Base-by-base conservation (phyloP, 306 rosid genomes). In the Lithocarpus polystachyus region DNA sequence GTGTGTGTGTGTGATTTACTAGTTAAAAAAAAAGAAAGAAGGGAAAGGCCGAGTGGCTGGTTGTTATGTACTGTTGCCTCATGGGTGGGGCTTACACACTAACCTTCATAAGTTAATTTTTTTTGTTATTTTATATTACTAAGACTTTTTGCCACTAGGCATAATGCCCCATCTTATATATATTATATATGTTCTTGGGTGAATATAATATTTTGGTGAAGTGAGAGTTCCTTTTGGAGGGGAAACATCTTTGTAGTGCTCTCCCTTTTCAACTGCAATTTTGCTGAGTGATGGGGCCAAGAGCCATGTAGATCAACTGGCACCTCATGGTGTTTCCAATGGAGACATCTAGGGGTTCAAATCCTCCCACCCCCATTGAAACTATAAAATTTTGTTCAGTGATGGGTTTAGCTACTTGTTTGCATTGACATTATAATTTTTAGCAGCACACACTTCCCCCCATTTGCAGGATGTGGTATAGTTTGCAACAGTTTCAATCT, bases 401-500 rank as follows among this genome's bases (percentile, higher is more conserved):
- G 45, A 26, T 22, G 54, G 12, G 17, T 71, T 48, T 43, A 17
- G 73, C 51, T 37, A 15, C 45, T 79, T 79, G 76, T 81, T 78
- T 56, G 60, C 56, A 15, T 45, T 8, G 26, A 33, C 71, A 68
- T 79, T 84, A 48, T 69, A 53, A 45, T 55, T 80, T 77, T 86
- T 56, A 40, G 87, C 88, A 68, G 75, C 76, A 82, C 75, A 82
- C 64, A 73, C 68, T 87, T 78, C 75, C 81, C 75, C 81, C 75
- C 22, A 72, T 86, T 86, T 86, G 94, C 97, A 91, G 98, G 96
- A 68, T 85, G 86, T 84, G 86, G 89, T 80, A 72, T 90, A 73
- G 80, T 87, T 87, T 89, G 89, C 92, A 75, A 80, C 85, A 11
- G 85, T 87, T 89, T 86, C 83, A 73, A 80, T 87, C 55, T 84